A percentile compares a stretch with the other conserved stretches of the same genome.
Evolutionary conservation across 768 basidiomycete genomes (phyloP).

Genomic region (Macrolepiota albuminosa): DNA sequence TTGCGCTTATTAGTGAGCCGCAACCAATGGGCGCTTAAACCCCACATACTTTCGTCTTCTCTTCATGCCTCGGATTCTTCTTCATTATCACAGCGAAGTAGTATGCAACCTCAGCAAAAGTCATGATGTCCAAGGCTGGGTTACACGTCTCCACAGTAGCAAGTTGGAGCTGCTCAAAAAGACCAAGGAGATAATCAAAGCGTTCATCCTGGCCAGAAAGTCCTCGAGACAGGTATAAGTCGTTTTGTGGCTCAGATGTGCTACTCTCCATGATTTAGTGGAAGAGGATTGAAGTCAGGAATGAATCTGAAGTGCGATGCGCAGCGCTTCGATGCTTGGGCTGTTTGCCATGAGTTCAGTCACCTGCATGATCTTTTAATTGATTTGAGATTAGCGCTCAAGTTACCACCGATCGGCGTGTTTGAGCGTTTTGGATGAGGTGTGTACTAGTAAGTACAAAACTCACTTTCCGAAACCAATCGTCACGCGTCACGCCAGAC

Average conservation of each 20-base stretch:
- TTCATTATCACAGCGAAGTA: conserved; percentile 39
- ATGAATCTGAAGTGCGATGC: background rate
- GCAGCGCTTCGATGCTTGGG: background rate
- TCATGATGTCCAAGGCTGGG: conserved; percentile 33
- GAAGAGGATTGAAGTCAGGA: background rate
- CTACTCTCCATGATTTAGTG: background rate
- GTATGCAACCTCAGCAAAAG: conserved; percentile 31
- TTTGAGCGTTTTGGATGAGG: background rate
- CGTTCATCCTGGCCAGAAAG: conserved; percentile 34
- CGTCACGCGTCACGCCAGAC: background rate
- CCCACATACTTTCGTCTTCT: background rate
- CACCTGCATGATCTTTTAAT: background rate
- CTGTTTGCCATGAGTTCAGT: background rate
- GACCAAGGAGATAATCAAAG: conserved; percentile 26
- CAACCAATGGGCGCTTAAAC: background rate
- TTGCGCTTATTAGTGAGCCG: background rate
- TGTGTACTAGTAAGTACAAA: background rate
- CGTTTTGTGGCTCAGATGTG: background rate
- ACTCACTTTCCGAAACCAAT: background rate
- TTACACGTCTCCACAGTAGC: conserved; percentile 35
- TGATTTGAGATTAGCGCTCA: background rate
- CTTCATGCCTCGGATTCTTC: background rate
- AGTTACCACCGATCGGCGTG: background rate
- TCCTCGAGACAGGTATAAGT: conserved; percentile 22
- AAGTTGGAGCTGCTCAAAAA: conserved; percentile 39